phyloP scores from a whole-genome alignment of 169 alveolate genomes.

The Eimeria maxima region DNA sequence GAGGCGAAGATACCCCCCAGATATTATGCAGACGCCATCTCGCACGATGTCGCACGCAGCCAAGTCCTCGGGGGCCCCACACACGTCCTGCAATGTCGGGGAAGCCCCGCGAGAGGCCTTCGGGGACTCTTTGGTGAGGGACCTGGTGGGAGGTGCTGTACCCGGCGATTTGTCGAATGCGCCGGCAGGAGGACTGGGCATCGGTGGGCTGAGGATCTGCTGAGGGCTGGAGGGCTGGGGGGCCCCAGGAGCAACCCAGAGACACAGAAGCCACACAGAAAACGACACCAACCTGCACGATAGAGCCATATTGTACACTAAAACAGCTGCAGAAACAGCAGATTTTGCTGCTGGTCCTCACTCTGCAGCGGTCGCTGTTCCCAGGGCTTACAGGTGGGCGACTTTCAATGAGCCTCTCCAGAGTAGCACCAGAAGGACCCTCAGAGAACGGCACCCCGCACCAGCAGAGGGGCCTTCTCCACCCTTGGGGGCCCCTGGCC shows the following conservation, averaged over 20 bases:
- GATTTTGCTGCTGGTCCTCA: neutral
- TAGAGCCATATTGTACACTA: neutral
- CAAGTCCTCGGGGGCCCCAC: conserved; percentile 41
- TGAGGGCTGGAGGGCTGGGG: neutral
- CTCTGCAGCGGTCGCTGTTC: neutral
- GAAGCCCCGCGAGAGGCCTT: neutral
- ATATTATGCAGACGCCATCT: conserved; percentile 55
- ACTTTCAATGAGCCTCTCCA: neutral
- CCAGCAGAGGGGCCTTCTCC: conserved; percentile 8
- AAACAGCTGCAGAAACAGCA: neutral
- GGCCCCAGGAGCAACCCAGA: neutral
- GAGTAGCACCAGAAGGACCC: neutral
- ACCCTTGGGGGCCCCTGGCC: neutral
- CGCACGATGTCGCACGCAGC: conserved; percentile 37
- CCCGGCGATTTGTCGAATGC: neutral
- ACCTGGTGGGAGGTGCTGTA: neutral
- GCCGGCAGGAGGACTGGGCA: neutral
- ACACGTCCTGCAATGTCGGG: neutral
- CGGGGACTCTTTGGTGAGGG: neutral
- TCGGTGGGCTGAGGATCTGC: neutral
- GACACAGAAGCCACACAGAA: neutral
- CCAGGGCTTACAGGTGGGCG: neutral
- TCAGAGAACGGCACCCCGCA: no score
- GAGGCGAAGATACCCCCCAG: conserved; percentile 15
- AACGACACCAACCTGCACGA: neutral